Conservation (phyloP, 2,329 filamentous ascomycete species). For the Chaetothyriales sp. region DNA sequence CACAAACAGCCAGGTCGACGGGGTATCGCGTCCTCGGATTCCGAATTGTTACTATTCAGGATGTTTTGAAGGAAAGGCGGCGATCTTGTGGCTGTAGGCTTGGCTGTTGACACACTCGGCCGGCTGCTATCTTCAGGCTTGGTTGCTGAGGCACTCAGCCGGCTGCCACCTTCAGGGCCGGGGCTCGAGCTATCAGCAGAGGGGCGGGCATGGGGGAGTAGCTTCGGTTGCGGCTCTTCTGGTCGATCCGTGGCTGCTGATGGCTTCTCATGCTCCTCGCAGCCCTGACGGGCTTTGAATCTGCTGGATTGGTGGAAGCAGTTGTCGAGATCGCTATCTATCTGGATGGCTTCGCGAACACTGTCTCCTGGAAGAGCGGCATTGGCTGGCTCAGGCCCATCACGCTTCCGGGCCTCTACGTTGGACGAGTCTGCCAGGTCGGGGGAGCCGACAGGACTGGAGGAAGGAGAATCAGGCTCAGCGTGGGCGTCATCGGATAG, state of each 20-base stretch:
- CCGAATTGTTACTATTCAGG: not conserved
- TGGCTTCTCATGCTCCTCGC: not conserved
- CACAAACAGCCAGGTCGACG: slow-evolving; percentile 2
- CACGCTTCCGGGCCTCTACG: not conserved
- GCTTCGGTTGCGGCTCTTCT: not conserved
- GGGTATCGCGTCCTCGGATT: not conserved
- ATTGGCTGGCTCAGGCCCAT: not conserved
- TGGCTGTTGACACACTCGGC: slow-evolving; percentile 28
- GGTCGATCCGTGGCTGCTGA: not conserved
- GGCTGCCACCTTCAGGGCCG: slow-evolving; percentile 26
- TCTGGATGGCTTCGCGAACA: not conserved
- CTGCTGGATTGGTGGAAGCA: not conserved
- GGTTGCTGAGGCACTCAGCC: slow-evolving; percentile 27
- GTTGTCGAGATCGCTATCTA: not conserved
- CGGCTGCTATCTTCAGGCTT: slow-evolving; percentile 26
- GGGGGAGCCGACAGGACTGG: slow-evolving; percentile 4
- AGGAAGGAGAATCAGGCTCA: slow-evolving; percentile 7
- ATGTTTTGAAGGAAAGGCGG: slow-evolving; percentile 2
- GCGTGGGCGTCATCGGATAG: slow-evolving; percentile 4
- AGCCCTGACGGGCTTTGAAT: not conserved
- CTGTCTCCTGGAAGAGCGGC: not conserved
- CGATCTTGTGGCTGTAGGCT: slow-evolving; percentile 8
- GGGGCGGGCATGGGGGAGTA: not conserved
- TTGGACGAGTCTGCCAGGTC: not conserved
- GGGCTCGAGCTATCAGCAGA: slow-evolving; percentile 6